These are phyloP conservation scores for Perkinsus olseni DNA, from an alignment of 169 alveolate species.

Conservation along the genomic window DNA sequence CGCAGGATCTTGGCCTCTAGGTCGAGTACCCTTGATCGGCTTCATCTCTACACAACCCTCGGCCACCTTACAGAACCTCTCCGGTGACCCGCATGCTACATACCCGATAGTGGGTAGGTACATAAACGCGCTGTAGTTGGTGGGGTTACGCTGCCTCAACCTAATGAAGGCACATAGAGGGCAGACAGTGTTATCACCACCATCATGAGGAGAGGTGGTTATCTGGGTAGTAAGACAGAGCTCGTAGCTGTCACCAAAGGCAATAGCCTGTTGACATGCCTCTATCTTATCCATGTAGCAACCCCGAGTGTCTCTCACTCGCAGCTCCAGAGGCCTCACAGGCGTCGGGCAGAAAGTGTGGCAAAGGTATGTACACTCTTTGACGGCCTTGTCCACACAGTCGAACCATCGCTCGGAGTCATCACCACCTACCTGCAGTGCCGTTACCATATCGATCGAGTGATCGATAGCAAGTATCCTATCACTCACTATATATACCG, in stretches of 20 bases:
- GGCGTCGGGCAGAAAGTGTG: background rate
- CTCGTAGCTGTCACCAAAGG: slow-evolving; percentile 1
- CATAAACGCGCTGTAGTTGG: background rate
- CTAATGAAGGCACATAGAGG: background rate
- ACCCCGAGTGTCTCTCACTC: background rate
- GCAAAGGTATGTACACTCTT: background rate
- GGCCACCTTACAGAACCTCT: slow-evolving; percentile 32
- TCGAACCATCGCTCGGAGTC: background rate
- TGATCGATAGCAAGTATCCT: background rate
- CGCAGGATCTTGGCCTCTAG: slow-evolving; percentile 32
- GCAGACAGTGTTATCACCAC: background rate
- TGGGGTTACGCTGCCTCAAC: background rate
- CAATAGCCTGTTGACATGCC: background rate
- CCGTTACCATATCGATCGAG: background rate
- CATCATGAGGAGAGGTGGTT: background rate
- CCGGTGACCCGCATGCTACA: slow-evolving; percentile 21
- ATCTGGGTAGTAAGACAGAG: slow-evolving; percentile 5
- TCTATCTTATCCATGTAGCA: background rate
- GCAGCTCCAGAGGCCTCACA: background rate
- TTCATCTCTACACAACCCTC: slow-evolving; percentile 32
- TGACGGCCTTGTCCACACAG: background rate
- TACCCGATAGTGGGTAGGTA: background rate
- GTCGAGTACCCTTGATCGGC: slow-evolving; percentile 46
- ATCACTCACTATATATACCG: background rate
- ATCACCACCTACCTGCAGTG: background rate